Percentiles rank a stretch among this genome's conserved stretches.
Conservation (phyloP, 2,329 filamentous ascomycete species). For the Ceratocystis destructans region DNA sequence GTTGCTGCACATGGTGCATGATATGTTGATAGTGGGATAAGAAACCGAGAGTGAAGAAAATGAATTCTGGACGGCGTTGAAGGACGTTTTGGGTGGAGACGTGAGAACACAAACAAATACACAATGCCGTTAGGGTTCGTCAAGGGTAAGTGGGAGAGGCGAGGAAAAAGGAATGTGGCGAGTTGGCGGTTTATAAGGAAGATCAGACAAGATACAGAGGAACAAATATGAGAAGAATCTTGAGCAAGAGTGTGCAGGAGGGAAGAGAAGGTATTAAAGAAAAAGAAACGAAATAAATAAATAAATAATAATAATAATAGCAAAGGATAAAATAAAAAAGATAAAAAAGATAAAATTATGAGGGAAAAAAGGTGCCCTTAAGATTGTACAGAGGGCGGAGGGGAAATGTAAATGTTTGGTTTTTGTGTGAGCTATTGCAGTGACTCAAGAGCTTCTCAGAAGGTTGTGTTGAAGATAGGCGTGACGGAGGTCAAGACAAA, state of each 20-base stretch:
- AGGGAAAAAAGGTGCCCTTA: not conserved
- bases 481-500: not conserved
- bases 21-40: constrained; percentile 25
- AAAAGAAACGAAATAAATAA: not conserved
- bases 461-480: not conserved
- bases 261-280: not conserved
- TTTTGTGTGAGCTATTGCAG: not conserved
- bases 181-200: not conserved
- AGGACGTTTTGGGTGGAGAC: not conserved
- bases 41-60: not conserved
- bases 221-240: not conserved
- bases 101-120: not conserved
- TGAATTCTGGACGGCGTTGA: not conserved
- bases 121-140: not conserved
- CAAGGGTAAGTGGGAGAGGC: not conserved
- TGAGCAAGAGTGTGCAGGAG: not conserved
- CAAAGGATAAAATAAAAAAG: constrained; percentile 8
- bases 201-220: not conserved
- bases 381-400: not conserved
- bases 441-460: constrained; percentile 4
- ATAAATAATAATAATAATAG: constrained; percentile 1
- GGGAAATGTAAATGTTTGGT: not conserved
- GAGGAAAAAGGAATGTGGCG: constrained; percentile 2
- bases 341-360: not conserved
- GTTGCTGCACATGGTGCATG: constrained; percentile 39